Conservation (phyloP, 2,329 filamentous ascomycete species). For the Fusarium sp. region DNA sequence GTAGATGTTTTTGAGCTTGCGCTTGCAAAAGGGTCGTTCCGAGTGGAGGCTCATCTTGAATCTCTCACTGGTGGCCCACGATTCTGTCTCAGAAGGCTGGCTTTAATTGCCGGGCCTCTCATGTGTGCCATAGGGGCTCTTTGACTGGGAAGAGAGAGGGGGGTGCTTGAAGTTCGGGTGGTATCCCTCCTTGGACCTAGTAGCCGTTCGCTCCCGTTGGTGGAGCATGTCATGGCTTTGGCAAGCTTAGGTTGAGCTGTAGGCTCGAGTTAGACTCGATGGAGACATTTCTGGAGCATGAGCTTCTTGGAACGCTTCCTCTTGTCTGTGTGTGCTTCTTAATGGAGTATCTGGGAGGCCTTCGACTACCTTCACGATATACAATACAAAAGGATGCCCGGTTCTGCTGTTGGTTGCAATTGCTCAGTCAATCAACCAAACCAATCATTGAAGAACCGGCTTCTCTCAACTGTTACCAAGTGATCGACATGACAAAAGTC, state of each 20-base stretch:
- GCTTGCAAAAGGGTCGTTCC: conserved; percentile 39
- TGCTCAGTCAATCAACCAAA: conserved; percentile 36
- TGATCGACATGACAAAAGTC: conserved; percentile 42
- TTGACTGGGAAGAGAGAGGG: conserved; percentile 26
- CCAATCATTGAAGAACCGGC: conserved; percentile 46
- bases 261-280: conserved; percentile 27
- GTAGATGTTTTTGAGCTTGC: conserved; percentile 43
- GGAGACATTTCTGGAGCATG: conserved; percentile 42
- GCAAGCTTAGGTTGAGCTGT: conserved; percentile 32
- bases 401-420: conserved; percentile 32
- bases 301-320: conserved; percentile 30
- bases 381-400: conserved; percentile 48
- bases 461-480: conserved; percentile 44
- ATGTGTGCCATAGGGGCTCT: conserved; percentile 30
- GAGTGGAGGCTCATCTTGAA: conserved; percentile 42
- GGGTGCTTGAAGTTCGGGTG: conserved; percentile 35
- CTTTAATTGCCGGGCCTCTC: conserved; percentile 42
- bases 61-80: conserved; percentile 37
- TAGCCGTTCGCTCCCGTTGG: conserved; percentile 49
- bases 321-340: conserved; percentile 24
- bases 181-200: conserved; percentile 40
- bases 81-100: conserved; percentile 38
- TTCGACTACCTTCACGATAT: conserved; percentile 47
- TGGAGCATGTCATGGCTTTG: conserved; percentile 39
- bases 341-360: conserved; percentile 45